Percentiles rank a stretch among this genome's conserved stretches.
phyloP scores from a whole-genome alignment of 345 rosid species.

The Syzygium aromaticum region DNA sequence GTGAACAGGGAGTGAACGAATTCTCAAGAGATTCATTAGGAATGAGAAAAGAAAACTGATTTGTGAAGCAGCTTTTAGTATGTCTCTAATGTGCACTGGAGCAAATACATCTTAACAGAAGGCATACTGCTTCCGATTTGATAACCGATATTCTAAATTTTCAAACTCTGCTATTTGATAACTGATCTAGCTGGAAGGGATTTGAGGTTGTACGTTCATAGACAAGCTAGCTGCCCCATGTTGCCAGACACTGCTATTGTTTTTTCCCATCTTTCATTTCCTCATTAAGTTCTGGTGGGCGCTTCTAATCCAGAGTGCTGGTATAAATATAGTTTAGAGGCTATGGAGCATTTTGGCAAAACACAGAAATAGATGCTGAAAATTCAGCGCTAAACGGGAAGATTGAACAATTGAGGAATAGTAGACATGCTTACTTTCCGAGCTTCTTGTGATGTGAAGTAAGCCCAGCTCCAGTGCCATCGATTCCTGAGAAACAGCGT shows the following conservation, averaged over 20 bases:
- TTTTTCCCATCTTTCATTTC: not conserved
- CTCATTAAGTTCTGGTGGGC: not conserved
- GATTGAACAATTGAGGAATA: not conserved
- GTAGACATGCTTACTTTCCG: constrained; percentile 36
- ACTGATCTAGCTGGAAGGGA: not conserved
- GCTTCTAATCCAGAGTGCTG: not conserved
- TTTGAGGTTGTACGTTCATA: not conserved
- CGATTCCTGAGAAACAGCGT: constrained; percentile 30
- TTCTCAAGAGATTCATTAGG: not conserved
- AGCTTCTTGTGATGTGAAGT: constrained; percentile 41
- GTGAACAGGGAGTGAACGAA: not conserved
- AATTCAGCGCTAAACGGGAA: not conserved
- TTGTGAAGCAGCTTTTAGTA: not conserved
- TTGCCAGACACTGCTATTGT: not conserved
- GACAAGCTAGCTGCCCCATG: not conserved
- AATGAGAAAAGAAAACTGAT: not conserved
- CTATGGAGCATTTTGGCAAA: not conserved
- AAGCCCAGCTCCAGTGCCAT: constrained; percentile 64
- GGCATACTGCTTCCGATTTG: not conserved
- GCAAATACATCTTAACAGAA: not conserved
- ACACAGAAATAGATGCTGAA: not conserved
- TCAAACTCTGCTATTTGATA: not conserved
- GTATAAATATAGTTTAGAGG: not conserved
- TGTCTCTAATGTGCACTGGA: not conserved
- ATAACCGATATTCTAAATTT: not conserved